Evolutionary conservation across 768 basidiomycete species (phyloP).

Genomic region (Hysterangium stoloniferum): DNA sequence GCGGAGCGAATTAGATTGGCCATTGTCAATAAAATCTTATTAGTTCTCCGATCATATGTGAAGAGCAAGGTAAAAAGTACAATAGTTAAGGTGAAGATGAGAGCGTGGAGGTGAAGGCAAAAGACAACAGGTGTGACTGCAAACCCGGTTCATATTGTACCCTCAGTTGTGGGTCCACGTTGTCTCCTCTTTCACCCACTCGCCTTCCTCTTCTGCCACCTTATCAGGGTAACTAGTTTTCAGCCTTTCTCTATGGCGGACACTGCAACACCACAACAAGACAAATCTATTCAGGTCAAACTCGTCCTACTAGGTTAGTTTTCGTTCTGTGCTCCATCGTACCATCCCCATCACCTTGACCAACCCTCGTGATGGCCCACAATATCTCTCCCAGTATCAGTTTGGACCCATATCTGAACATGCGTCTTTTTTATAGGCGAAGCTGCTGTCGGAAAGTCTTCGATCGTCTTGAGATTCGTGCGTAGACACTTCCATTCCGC

Average conservation of each 20-base stretch:
- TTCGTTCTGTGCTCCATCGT: slow-evolving; percentile 1
- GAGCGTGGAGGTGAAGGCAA: no score
- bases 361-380: background rate
- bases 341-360: background rate
- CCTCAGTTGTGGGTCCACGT: slow-evolving; percentile 1
- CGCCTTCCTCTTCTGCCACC: background rate
- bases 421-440: slow-evolving; percentile 53
- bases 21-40: no score
- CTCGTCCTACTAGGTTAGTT: slow-evolving; percentile 85
- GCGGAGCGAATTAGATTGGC: no score
- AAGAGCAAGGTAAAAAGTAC: no score
- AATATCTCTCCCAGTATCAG: slow-evolving; percentile 1
- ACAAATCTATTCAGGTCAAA: slow-evolving; percentile 96
- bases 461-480: slow-evolving; percentile 96
- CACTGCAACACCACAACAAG: slow-evolving; percentile 54
- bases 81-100: no score
- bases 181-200: background rate
- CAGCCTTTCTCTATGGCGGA: slow-evolving; percentile 50
- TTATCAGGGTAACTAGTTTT: background rate
- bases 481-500: slow-evolving; percentile 7
- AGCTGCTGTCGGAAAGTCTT: slow-evolving; percentile 98
- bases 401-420: background rate
- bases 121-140: no score
- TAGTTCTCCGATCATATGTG: no score
- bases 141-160: no score